Evolutionary conservation across 2,329 filamentous ascomycete genomes (phyloP).

Genomic region (Botrytis hyacinthi): DNA sequence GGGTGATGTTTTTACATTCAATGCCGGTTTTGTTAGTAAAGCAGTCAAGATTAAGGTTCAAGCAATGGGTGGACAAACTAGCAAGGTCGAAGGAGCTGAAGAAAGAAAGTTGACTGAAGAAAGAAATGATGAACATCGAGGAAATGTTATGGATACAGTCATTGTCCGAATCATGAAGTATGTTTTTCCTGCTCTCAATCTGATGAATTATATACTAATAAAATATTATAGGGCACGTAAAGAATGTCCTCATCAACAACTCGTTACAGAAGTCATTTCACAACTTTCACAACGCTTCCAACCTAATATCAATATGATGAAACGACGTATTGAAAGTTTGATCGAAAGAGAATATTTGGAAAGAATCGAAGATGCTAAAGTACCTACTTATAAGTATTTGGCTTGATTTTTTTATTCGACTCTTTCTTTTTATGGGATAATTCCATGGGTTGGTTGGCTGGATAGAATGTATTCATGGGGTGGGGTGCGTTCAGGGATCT

Average conservation of each 20-base stretch:
- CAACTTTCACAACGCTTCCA: constrained; percentile 69
- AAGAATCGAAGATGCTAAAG: constrained; percentile 62
- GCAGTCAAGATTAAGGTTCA: constrained; percentile 87
- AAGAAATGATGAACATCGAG: constrained; percentile 70
- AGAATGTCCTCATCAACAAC: constrained; percentile 64
- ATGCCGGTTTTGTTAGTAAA: constrained; percentile 76
- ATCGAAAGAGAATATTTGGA: constrained; percentile 77
- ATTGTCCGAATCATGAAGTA: constrained; percentile 86
- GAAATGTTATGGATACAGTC: constrained; percentile 71
- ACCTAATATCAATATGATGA: constrained; percentile 74
- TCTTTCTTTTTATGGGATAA: too few relatives aligned
- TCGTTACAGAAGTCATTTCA: constrained; percentile 69
- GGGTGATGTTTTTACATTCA: constrained; percentile 79
- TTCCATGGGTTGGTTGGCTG: neutral
- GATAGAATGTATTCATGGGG: neutral
- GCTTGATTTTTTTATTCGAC: constrained; percentile 47
- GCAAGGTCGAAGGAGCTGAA: constrained; percentile 76
- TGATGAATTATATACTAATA: constrained; percentile 37
- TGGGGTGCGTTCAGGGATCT: neutral
- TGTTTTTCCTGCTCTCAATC: constrained; percentile 29
- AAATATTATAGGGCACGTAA: constrained; percentile 65
- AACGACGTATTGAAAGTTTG: constrained; percentile 75
- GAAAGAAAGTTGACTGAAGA: constrained; percentile 70
- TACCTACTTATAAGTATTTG: constrained; percentile 68
- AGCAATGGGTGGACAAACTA: constrained; percentile 70